Evolutionary conservation across 2,329 filamentous ascomycete genomes (phyloP).

Genomic region (Nothophaeocryptopus gaeumannii): DNA sequence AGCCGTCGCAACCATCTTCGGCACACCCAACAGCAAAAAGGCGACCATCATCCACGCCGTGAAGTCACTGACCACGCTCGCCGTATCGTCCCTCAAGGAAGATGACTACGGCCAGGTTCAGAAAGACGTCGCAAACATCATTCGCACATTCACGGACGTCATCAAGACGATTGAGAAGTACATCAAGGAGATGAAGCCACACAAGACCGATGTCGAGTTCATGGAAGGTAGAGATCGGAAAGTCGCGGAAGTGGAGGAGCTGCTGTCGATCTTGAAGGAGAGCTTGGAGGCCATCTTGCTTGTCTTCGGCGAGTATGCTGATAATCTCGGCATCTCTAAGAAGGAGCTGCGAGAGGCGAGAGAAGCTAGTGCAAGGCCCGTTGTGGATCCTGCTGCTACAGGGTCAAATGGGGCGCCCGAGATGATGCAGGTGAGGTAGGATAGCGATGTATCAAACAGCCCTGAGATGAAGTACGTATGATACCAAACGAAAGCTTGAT

Average conservation of each 20-base stretch:
- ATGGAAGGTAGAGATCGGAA: constrained; percentile 46
- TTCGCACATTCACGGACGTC: constrained; percentile 68
- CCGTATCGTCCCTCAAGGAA: constrained; percentile 71
- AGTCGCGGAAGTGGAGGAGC: constrained; percentile 65
- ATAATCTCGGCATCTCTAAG: constrained; percentile 65
- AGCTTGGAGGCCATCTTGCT: constrained; percentile 64
- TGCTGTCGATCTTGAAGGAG: constrained; percentile 63
- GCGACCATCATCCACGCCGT: constrained; percentile 68
- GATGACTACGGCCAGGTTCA: constrained; percentile 86
- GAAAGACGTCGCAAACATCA: constrained; percentile 69
- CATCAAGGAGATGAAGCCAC: constrained; percentile 56
- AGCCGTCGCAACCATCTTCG: constrained; percentile 66
- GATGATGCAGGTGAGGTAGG: constrained; percentile 7
- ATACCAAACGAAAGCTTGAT: constrained; percentile 4
- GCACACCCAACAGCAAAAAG: constrained; percentile 66
- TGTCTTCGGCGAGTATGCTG: constrained; percentile 72
- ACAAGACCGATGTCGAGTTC: constrained; percentile 76
- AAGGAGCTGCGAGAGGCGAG: constrained; percentile 72
- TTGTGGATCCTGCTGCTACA: neutral
- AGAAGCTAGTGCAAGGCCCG: constrained; percentile 46
- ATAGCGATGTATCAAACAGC: constrained; percentile 5
- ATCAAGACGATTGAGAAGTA: constrained; percentile 70
- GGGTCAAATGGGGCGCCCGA: neutral
- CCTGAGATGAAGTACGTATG: constrained; percentile 1
- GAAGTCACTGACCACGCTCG: constrained; percentile 60